These are phyloP conservation scores for Trametes villosa DNA, from an alignment of 768 basidiomycete genomes.

Conservation along the genomic window DNA sequence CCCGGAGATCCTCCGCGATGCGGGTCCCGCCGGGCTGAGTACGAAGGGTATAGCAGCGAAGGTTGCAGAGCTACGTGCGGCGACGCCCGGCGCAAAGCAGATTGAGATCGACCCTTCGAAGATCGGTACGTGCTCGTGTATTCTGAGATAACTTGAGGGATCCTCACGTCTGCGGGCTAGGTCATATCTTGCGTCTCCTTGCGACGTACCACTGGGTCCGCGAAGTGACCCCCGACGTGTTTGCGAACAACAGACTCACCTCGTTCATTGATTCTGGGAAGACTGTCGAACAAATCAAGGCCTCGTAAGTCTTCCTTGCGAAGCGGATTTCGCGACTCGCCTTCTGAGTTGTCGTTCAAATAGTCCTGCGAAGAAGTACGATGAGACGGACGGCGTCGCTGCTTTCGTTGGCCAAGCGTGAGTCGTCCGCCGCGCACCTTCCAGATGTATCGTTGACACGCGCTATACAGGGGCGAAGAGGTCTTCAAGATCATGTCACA, in stretches of 20 bases:
- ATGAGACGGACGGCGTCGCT: not conserved
- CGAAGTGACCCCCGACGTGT: slow-evolving; percentile 71
- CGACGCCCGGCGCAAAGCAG: not conserved
- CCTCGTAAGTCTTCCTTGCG: slow-evolving; percentile 35
- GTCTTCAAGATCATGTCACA: not conserved
- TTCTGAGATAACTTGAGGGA: not conserved
- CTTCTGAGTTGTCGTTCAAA: not conserved
- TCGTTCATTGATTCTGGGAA: slow-evolving; percentile 72
- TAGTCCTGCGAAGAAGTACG: not conserved
- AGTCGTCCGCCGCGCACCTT: not conserved
- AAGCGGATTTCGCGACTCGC: not conserved
- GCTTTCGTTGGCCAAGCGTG: slow-evolving; percentile 41
- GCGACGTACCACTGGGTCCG: slow-evolving; percentile 76
- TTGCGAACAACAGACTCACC: slow-evolving; percentile 70
- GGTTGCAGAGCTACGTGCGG: slow-evolving; percentile 7
- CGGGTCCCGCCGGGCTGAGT: slow-evolving; percentile 6
- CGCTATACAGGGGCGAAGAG: not conserved
- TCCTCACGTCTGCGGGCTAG: slow-evolving; percentile 37
- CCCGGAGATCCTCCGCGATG: slow-evolving; percentile 12
- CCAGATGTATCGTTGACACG: slow-evolving; percentile 47
- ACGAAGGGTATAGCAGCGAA: slow-evolving; percentile 2
- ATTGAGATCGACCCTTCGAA: slow-evolving; percentile 39
- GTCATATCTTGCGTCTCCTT: slow-evolving; percentile 71
- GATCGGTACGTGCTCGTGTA: slow-evolving; percentile 46
- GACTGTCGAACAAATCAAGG: slow-evolving; percentile 40